Conservation (phyloP, 2,329 filamentous ascomycete species). For the Domatiomyces globalis region DNA sequence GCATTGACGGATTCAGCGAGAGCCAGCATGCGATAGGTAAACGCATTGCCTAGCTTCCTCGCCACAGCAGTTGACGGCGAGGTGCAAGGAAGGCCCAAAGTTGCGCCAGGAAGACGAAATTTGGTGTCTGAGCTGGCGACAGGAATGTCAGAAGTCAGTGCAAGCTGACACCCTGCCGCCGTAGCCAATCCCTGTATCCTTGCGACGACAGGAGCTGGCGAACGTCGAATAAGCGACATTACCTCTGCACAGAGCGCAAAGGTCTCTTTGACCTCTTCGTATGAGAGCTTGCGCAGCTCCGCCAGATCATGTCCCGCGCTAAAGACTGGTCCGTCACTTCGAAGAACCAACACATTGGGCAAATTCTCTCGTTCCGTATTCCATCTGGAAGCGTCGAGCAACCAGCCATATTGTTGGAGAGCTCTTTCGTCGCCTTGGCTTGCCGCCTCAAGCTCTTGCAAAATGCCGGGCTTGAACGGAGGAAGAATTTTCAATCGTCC, state of each 20-base stretch:
- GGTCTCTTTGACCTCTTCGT: conserved; percentile 17
- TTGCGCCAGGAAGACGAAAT: conserved; percentile 15
- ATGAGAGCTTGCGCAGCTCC: conserved; percentile 11
- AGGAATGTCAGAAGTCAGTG: conserved; percentile 15
- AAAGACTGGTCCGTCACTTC: conserved; percentile 16
- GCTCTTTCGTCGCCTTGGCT: conserved; percentile 4
- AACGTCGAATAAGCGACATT: conserved; percentile 16
- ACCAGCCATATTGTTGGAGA: conserved; percentile 12
- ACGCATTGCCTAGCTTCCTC: conserved; percentile 12
- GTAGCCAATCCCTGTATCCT: conserved; percentile 17
- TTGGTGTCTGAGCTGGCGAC: conserved; percentile 12
- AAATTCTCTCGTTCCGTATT: conserved; percentile 12
- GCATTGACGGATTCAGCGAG: conserved; percentile 14
- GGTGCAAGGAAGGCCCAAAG: conserved; percentile 16
- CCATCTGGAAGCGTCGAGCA: conserved; percentile 11
- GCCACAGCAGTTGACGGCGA: conserved; percentile 15
- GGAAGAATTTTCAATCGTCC: conserved; percentile 13
- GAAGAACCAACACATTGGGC: conserved; percentile 16
- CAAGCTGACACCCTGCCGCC: conserved; percentile 16
- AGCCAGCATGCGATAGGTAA: conserved; percentile 17
- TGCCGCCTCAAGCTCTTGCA: conserved; percentile 13
- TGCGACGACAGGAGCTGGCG: conserved; percentile 15
- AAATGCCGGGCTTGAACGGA: conserved; percentile 13
- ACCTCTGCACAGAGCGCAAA: conserved; percentile 17
- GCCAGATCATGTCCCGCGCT: conserved; percentile 17